Base-by-base conservation (phyloP, 805 yeast species). In the Nakazawaea ambrosiae region DNA sequence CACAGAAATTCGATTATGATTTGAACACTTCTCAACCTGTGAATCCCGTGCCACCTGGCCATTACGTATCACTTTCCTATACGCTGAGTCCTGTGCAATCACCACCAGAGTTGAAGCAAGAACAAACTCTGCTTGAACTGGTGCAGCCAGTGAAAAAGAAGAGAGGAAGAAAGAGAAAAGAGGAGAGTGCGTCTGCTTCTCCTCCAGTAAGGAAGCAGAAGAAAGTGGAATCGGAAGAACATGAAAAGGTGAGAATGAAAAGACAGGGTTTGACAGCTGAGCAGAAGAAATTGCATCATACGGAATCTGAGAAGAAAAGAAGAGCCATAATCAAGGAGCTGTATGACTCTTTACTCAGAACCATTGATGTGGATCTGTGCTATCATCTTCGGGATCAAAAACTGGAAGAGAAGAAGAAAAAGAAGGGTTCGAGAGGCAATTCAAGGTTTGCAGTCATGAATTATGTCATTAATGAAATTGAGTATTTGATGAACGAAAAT, bases 271-370 rank as follows among this genome's bases (percentile, higher is more conserved):
- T 62, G 18, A 40, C 55, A 5, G 54, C 50, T 31, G 53, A 58
- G 31, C 65, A 65, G 42, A 60, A 56, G 39, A 49, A 63, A 31
- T 34, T 45, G 23, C 54, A 58, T 36, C 70, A 65, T 45, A 57
- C 63, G 8, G 48, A 54, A 17, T 55, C 63, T 18, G 70, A 65
- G 45, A 66, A 63, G 43, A 54, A 52, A 39, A 47, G 70, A 22
- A 49, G 70, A 31, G 47, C 50, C 27, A 46, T 53, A 38, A 64
- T 65, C 18, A 61, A 58, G 39, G 51, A 49, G 11, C 60, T 69
- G 2, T 65, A 59, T 43, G 65, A 62, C 28, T 31, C 48, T 12
- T 46, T 65, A 16, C 53, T 58, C 18, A 45, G 39, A 3, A 37
- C 36, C 16, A 34, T 36, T 6, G 31, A 27, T 9, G 3, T 14